Evolutionary conservation across 2,329 filamentous ascomycete species (phyloP).

Genomic region (Calonectria pseudoreteaudii): DNA sequence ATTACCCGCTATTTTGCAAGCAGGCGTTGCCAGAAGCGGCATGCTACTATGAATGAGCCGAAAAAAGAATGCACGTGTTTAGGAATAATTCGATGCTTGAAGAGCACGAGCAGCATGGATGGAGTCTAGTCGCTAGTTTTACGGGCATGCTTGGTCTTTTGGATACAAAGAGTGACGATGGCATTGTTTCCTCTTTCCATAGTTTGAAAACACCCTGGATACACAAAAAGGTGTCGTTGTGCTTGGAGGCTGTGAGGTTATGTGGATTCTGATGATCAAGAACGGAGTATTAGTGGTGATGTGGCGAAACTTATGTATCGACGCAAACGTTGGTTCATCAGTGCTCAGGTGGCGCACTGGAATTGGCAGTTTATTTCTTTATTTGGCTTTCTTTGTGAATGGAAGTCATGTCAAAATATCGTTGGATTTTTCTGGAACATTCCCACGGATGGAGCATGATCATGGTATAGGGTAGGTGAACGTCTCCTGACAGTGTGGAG

Average conservation of each 20-base stretch:
- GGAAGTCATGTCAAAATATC: neutral
- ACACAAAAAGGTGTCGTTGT: neutral
- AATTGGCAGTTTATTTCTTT: neutral
- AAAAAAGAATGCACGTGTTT: conserved; percentile 1
- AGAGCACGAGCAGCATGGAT: neutral
- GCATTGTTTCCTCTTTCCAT: neutral
- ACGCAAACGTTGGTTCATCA: no score
- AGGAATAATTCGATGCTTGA: conserved; percentile 3
- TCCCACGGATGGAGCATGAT: neutral
- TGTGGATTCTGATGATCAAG: neutral
- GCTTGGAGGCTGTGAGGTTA: neutral
- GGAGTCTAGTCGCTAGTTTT: conserved; percentile 6
- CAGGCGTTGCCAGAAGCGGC: neutral
- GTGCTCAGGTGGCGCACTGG: neutral
- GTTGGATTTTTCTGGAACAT: neutral
- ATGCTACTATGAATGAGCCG: neutral
- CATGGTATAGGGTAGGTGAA: neutral
- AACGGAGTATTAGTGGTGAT: no score
- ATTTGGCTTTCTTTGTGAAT: neutral
- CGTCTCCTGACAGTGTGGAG: neutral
- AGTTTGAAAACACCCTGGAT: neutral
- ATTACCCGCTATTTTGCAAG: neutral
- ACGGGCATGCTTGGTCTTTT: conserved; percentile 3
- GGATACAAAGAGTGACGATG: neutral
- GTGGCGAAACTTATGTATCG: neutral